These are phyloP conservation scores for Apiospora pterosperma DNA, from an alignment of 2,329 filamentous ascomycete genomes.

Conservation along the genomic window DNA sequence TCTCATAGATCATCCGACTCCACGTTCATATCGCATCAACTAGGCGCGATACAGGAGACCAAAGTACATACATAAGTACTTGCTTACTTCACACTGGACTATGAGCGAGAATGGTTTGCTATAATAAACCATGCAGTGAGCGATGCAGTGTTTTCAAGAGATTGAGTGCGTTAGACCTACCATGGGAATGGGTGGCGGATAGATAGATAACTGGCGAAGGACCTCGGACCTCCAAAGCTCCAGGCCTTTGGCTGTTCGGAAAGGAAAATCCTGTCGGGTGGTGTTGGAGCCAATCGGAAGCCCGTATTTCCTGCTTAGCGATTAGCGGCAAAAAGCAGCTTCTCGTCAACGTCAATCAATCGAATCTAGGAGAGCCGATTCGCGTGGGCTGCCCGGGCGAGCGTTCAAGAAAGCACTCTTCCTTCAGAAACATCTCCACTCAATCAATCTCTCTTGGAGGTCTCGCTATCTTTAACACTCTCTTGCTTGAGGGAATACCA, in stretches of 20 bases:
- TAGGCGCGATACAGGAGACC: too few relatives aligned
- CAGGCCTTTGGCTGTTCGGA: neutral
- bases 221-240: neutral
- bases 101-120: too few relatives aligned
- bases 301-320: conserved; percentile 12
- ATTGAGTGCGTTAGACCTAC: too few relatives aligned
- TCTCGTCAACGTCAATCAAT: conserved; percentile 14
- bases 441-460: conserved; percentile 3
- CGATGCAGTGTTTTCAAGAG: too few relatives aligned
- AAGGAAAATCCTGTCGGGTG: neutral
- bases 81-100: too few relatives aligned
- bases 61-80: too few relatives aligned
- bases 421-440: conserved; percentile 4
- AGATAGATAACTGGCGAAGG: too few relatives aligned
- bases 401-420: neutral
- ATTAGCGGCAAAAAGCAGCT: conserved; percentile 14
- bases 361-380: neutral
- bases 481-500: neutral
- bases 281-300: conserved; percentile 9
- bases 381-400: conserved; percentile 2
- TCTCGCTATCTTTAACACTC: conserved; percentile 4
- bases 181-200: too few relatives aligned
- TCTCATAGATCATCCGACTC: too few relatives aligned
- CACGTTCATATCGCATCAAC: too few relatives aligned
- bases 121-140: too few relatives aligned